Evolutionary conservation across 441 rosid species (phyloP).

Genomic region (Corymbia calophylla): DNA sequence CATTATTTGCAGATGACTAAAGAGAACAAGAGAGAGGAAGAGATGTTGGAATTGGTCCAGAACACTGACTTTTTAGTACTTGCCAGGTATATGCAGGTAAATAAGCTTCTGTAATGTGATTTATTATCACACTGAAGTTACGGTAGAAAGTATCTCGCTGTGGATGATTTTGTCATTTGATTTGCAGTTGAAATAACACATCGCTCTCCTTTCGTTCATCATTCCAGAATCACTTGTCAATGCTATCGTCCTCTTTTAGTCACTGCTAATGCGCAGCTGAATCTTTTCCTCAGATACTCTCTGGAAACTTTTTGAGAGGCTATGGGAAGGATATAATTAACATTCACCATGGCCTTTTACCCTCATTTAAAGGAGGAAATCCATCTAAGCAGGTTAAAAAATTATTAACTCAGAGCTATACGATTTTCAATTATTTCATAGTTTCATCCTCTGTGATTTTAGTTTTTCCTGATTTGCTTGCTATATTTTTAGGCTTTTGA

Average conservation of each 20-base stretch:
- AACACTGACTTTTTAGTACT: conserved; percentile 84
- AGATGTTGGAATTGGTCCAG: conserved; percentile 72
- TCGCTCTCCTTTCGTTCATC: not conserved
- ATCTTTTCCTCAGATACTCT: conserved; percentile 47
- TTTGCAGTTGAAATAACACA: not conserved
- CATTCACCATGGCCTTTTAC: conserved; percentile 97
- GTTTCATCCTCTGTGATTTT: not conserved
- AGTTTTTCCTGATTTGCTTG: conserved; percentile 13
- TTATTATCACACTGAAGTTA: not conserved
- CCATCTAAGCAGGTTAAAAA: conserved; percentile 77
- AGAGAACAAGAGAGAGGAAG: conserved; percentile 61
- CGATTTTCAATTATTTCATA: not conserved
- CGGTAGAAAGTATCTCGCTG: not conserved
- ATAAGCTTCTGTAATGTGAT: not conserved
- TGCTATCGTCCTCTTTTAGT: not conserved
- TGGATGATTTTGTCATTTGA: not conserved
- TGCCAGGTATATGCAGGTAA: conserved; percentile 99
- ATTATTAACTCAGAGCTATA: not conserved
- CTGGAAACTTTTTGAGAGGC: conserved; percentile 56
- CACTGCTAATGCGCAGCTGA: not conserved
- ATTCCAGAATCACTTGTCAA: not conserved
- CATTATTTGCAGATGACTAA: conserved; percentile 48
- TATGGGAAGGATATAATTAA: conserved; percentile 91
- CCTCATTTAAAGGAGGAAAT: conserved; percentile 81
- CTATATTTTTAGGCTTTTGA: conserved; percentile 80